A percentile compares a stretch with the other conserved stretches of the same genome.
Conservation (phyloP, 768 basidiomycete species). For the Wakefieldia striispora region DNA sequence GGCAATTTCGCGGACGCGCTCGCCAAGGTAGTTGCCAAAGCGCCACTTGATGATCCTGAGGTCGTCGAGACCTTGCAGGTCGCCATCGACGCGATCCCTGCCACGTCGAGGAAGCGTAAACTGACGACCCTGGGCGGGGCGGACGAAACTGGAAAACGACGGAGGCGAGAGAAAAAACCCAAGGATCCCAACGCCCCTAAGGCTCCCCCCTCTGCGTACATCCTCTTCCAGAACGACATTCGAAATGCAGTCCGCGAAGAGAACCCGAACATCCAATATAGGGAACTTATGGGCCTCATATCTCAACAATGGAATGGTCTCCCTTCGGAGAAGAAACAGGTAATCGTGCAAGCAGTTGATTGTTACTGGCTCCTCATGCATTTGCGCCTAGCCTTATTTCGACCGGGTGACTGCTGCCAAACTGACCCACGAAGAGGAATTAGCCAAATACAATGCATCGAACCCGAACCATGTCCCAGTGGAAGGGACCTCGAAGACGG, state of each 20-base stretch:
- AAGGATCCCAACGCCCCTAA: constrained; percentile 95
- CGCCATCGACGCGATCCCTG: constrained; percentile 32
- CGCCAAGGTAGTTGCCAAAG: constrained; percentile 45
- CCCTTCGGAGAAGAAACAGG: constrained; percentile 68
- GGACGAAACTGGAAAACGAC: constrained; percentile 37
- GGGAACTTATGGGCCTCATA: constrained; percentile 71
- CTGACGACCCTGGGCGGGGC: constrained; percentile 26
- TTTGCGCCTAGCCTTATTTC: constrained; percentile 29
- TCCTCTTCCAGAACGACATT: constrained; percentile 91
- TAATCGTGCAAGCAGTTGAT: constrained; percentile 36
- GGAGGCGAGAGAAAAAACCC: constrained; percentile 51
- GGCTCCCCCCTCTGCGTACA: constrained; percentile 88
- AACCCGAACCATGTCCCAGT: constrained; percentile 49
- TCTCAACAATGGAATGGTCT: constrained; percentile 73
- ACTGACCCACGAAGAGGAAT: constrained; percentile 58
- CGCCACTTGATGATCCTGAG: constrained; percentile 32
- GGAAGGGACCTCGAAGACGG: constrained; percentile 39
- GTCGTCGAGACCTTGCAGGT: constrained; percentile 27
- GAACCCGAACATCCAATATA: constrained; percentile 63
- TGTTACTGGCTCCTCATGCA: neutral
- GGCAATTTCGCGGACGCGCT: constrained; percentile 61
- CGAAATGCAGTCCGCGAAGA: constrained; percentile 68
- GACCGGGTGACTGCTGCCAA: constrained; percentile 55
- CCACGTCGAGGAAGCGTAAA: constrained; percentile 54
- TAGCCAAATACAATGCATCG: constrained; percentile 62